These are phyloP conservation scores for Yueomyces sinensis DNA, from an alignment of 805 yeast genomes.

Conservation along the genomic window DNA sequence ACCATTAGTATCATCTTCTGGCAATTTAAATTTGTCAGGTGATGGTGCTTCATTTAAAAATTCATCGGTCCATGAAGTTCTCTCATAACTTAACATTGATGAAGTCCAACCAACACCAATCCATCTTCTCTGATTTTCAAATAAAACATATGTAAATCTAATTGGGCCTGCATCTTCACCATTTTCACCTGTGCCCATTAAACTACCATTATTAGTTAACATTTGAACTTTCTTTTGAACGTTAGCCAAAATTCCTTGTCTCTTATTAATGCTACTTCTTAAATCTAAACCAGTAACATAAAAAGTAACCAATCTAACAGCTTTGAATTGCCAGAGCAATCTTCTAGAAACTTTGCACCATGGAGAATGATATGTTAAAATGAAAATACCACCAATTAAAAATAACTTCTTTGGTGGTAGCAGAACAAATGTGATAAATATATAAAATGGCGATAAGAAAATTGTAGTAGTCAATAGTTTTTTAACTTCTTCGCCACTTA, in stretches of 20 bases:
- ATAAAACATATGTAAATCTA: constrained; percentile 73
- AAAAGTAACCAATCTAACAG: constrained; percentile 58
- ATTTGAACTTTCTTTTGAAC: constrained; percentile 28
- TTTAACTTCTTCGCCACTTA: constrained; percentile 67
- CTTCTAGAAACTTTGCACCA: constrained; percentile 76
- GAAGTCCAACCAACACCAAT: constrained; percentile 97
- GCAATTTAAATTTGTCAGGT: constrained; percentile 67
- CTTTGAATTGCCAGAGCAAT: constrained; percentile 69
- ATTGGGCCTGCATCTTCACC: constrained; percentile 36
- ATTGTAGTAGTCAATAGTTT: constrained; percentile 73
- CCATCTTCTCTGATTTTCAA: constrained; percentile 95
- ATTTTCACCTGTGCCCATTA: constrained; percentile 3
- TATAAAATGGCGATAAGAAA: constrained; percentile 74
- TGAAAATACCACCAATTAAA: constrained; percentile 41
- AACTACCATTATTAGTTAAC: constrained; percentile 3
- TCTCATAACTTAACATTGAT: constrained; percentile 77
- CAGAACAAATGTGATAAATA: constrained; percentile 52
- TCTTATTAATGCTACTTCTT: constrained; percentile 29
- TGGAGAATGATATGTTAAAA: constrained; percentile 75
- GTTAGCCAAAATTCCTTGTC: constrained; percentile 31
- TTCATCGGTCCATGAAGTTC: constrained; percentile 97
- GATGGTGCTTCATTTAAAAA: constrained; percentile 75
- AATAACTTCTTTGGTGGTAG: constrained; percentile 59
- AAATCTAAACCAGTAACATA: constrained; percentile 83
- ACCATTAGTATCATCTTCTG: constrained; percentile 52